phyloP scores from a whole-genome alignment of 306 rosid species.

The Cucurbita pepo region DNA sequence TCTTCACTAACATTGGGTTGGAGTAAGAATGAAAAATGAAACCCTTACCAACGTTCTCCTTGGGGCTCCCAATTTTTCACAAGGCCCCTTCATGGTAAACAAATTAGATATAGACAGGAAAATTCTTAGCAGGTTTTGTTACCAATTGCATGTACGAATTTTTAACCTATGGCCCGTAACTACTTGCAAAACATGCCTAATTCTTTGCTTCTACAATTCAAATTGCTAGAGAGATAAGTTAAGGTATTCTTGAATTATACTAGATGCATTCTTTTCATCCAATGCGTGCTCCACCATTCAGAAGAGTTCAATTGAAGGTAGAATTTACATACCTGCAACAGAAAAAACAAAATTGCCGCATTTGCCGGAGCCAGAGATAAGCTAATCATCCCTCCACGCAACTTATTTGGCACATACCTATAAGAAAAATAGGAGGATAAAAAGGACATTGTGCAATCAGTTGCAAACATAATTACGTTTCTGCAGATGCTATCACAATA shows the following conservation, averaged over 20 bases:
- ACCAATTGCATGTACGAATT: no score
- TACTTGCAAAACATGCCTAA: neutral
- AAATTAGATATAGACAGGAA: neutral
- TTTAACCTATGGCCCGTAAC: neutral
- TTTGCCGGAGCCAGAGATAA: constrained; percentile 73
- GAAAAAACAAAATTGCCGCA: constrained; percentile 54
- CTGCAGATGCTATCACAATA: neutral
- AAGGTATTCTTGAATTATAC: neutral
- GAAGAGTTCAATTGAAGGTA: neutral
- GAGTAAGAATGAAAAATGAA: neutral
- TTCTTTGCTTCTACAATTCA: neutral
- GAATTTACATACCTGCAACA: constrained; percentile 52
- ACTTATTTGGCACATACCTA: constrained; percentile 88
- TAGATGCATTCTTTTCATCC: neutral
- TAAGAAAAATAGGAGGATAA: neutral
- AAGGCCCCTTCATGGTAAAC: neutral
- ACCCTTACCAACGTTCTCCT: neutral
- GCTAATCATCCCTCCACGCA: constrained; percentile 96
- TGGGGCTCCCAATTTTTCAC: neutral
- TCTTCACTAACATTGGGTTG: neutral
- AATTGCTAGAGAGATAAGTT: neutral
- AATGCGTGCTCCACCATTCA: neutral
- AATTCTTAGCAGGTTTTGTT: no score
- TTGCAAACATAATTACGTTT: neutral
- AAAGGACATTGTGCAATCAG: neutral